Base-by-base conservation (phyloP, 2,329 filamentous ascomycete species). In the Penicillium sp. region DNA sequence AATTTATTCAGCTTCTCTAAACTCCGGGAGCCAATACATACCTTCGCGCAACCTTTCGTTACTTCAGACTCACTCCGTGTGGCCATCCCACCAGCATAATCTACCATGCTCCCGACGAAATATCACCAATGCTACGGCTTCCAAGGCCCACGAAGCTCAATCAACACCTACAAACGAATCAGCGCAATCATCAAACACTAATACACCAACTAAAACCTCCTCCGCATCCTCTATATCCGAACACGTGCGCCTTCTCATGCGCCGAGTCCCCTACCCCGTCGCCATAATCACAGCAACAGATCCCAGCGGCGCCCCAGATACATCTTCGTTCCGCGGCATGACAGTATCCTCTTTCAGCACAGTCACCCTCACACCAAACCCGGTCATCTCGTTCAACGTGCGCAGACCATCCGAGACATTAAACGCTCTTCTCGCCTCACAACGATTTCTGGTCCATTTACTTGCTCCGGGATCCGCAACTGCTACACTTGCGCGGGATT, bases 301-400 rank as follows among this genome's bases (percentile, higher is more conserved):
- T 29, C 71, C 74, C 35, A 65, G 65, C 29, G 63, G 64, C 19
- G 60, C 59, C n/a, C 42, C 62, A 47, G 57, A 68, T 24, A 57
- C 63, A 42, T 61, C 62, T 14, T 66, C 67, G 13, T 77, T 76
- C 60, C 75, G 78, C 35, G 83, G 80, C 43, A 83, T 85, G 63
- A 86, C 84, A 9, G 81, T 87, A 31, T 87, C 85, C 3, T 87
- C 84, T 1, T 82, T 88, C 70, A 85, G 75, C 58, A 84, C 84
- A 4, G 82, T 87, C 14, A 81, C 83, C 0, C 72, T 87, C 3
- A 67, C 76, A 29, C 85, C 85, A 1, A 61, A 68, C 1, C 83
- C 85, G 0, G 76, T 84, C n/a, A 76, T 87, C 26, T 84, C 83
- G 1, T 87, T 88, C 77, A 88, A 87, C 59, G 77, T 87, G 55